Percentiles rank a stretch among this genome's conserved stretches.
These are phyloP conservation scores for Trichoderma arundinaceum DNA, from an alignment of 2,329 filamentous ascomycete species.

Conservation along the genomic window DNA sequence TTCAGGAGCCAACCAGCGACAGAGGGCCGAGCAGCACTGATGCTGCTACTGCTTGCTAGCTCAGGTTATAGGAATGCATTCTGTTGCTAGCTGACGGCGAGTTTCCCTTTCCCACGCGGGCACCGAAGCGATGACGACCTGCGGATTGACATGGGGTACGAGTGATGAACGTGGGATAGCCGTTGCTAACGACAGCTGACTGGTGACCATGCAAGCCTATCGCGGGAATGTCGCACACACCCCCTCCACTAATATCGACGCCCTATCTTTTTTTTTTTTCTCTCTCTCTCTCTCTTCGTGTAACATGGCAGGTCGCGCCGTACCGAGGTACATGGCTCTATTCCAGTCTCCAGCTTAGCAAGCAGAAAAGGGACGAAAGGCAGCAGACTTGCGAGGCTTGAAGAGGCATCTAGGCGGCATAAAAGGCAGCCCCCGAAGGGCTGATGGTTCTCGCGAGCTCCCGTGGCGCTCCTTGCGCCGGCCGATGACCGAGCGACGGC, in stretches of 20 bases:
- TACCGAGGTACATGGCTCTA: background rate
- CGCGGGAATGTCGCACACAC: conserved; percentile 30
- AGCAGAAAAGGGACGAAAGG: background rate
- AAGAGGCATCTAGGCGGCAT: background rate
- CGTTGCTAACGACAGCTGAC: conserved; percentile 29
- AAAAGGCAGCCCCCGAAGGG: background rate
- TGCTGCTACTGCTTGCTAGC: background rate
- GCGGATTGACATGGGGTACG: conserved; percentile 6
- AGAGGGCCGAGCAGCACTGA: background rate
- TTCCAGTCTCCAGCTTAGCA: background rate
- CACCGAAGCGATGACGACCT: conserved; percentile 13
- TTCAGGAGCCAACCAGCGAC: conserved; percentile 23
- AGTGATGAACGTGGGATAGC: conserved; percentile 24
- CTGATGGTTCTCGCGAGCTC: background rate
- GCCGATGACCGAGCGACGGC: conserved; percentile 23
- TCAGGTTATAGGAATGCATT: conserved; percentile 1
- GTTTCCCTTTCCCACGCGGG: conserved; percentile 4
- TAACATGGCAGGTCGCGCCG: background rate
- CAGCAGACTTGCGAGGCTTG: background rate
- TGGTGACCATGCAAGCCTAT: conserved; percentile 27
- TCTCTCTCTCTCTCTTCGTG: background rate
- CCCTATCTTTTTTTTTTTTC: background rate
- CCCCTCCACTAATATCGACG: conserved; percentile 2
- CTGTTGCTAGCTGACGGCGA: conserved; percentile 4
- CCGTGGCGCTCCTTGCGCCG: background rate